Percentiles rank a stretch among this genome's conserved stretches.
Conservation (phyloP, 2,329 filamentous ascomycete genomes). For the Basipetospora chlamydospora region DNA sequence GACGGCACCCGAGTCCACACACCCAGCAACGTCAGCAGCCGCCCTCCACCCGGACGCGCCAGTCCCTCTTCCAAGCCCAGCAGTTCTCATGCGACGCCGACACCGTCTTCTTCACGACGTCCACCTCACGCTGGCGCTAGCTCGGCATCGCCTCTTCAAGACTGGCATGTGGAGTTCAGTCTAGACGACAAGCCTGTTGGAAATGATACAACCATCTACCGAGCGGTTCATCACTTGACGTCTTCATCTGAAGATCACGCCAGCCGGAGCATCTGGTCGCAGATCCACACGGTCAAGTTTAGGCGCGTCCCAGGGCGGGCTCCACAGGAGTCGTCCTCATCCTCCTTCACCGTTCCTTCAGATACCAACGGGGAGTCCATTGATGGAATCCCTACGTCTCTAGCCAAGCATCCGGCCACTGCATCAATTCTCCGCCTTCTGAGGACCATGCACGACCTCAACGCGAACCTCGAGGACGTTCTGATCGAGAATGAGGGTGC, state of each 20-base stretch:
- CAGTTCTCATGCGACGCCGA: slow-evolving; percentile 29
- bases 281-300: slow-evolving; percentile 83
- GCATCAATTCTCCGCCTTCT: slow-evolving; percentile 77
- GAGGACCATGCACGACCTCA: slow-evolving; percentile 82
- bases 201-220: slow-evolving; percentile 90
- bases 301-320: slow-evolving; percentile 73
- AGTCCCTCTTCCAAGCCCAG: slow-evolving; percentile 20
- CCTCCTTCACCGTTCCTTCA: slow-evolving; percentile 30
- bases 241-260: slow-evolving; percentile 44
- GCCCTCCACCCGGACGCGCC: slow-evolving; percentile 25
- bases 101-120: slow-evolving; percentile 44
- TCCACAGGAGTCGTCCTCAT: slow-evolving; percentile 49
- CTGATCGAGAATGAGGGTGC: slow-evolving; percentile 59
- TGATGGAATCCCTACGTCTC: slow-evolving; percentile 57
- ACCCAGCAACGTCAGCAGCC: slow-evolving; percentile 38
- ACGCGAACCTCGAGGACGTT: slow-evolving; percentile 85
- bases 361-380: slow-evolving; percentile 36
- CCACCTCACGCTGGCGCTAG: slow-evolving; percentile 78
- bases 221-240: slow-evolving; percentile 62
- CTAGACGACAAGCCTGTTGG: slow-evolving; percentile 71
- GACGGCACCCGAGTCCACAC: slow-evolving; percentile 80
- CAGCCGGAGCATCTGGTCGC: slow-evolving; percentile 74
- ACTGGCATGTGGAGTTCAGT: slow-evolving; percentile 96
- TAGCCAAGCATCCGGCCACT: slow-evolving; percentile 72
- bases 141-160: slow-evolving; percentile 64